Evolutionary conservation across 176 grass and related monocot species (phyloP), one percentile per base, ranked within the genome.

Genomic region (Dactylis glomerata): DNA sequence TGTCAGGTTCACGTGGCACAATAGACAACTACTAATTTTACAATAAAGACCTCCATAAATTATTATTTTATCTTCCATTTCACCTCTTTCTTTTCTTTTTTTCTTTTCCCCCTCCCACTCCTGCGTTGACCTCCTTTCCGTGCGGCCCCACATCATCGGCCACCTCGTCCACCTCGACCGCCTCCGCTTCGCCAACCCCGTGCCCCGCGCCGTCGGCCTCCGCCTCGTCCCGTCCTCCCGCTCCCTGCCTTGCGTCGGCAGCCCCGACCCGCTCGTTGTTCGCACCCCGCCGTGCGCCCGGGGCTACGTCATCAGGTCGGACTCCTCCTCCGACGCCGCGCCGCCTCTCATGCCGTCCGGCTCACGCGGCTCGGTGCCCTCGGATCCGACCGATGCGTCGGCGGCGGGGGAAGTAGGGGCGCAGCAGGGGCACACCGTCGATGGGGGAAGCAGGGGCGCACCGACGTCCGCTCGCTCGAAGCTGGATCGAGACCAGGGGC

Each of bases 101-200:
- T n/a, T n/a, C n/a, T n/a, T n/a, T n/a, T n/a, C n/a, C n/a, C 85
- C 91, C n/a, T 86, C 89, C 9, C 81, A 76, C 24, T 41, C 74
- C 42, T 91, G 93, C 42, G 92, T 92, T 2, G 95, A 97, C 72
- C 78, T 97, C 13, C 88, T 93, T 79, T 86, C 89, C 69, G 84
- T 36, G 45, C 89, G 92, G 45, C 58, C 91, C 3, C 92, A 94
- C 55, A 70, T 97, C 72, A 91, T 97, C 46, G 95, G 92, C 1
- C 95, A 94, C 59, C 88, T 97, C 51, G 92, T 97, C 63, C 94
- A 97, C 89, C 87, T 97, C 76, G 92, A 97, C 42, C 90, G 90
- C 55, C 82, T 97, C 79, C 76, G 86, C 49, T 92, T 94, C 64
- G 89, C 92, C 38, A 81, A 68, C 31, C 95, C 95, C 1, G 89